Conservation (phyloP, 2,329 filamentous ascomycete species). For the Tolypocladium nubicola region DNA sequence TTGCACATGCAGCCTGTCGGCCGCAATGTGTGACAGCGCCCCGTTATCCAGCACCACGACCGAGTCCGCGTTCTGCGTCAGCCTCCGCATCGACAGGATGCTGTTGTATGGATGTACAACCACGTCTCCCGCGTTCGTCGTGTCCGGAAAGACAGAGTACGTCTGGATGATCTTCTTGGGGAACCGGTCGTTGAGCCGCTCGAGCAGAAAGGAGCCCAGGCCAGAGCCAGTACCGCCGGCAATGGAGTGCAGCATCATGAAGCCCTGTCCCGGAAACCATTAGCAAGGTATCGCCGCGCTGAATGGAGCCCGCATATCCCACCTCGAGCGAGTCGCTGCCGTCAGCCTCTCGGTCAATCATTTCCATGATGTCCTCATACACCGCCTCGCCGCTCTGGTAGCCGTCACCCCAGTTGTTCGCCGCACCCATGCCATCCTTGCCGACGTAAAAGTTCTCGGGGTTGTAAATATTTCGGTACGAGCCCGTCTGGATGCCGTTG, state of each 20-base stretch:
- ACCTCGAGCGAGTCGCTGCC: conserved; percentile 94
- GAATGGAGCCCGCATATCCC: conserved; percentile 6
- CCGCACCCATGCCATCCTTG: conserved; percentile 85
- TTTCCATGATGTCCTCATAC: conserved; percentile 96
- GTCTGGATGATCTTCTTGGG: conserved; percentile 99
- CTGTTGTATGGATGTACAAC: conserved; percentile 99
- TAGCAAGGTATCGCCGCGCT: background rate
- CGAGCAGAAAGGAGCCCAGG: conserved; percentile 88
- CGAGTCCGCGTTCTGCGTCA: conserved; percentile 94
- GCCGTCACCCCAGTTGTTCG: conserved; percentile 97
- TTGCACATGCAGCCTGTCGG: conserved; percentile 87
- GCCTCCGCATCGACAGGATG: conserved; percentile 75
- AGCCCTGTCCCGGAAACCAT: conserved; percentile 48
- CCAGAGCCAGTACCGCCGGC: conserved; percentile 94
- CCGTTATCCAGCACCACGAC: conserved; percentile 97
- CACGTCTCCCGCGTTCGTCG: conserved; percentile 74
- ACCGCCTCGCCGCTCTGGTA: conserved; percentile 88
- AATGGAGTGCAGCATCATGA: conserved; percentile 98
- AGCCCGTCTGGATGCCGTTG: conserved; percentile 81
- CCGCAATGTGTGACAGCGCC: conserved; percentile 84
- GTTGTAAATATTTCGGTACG: conserved; percentile 98
- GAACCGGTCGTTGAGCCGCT: conserved; percentile 92
- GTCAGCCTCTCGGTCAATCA: conserved; percentile 97
- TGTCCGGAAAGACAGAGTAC: conserved; percentile 97
- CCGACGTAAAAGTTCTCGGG: conserved; percentile 98